Base-by-base conservation (phyloP, 768 basidiomycete species). In the Trametes coccinea region DNA sequence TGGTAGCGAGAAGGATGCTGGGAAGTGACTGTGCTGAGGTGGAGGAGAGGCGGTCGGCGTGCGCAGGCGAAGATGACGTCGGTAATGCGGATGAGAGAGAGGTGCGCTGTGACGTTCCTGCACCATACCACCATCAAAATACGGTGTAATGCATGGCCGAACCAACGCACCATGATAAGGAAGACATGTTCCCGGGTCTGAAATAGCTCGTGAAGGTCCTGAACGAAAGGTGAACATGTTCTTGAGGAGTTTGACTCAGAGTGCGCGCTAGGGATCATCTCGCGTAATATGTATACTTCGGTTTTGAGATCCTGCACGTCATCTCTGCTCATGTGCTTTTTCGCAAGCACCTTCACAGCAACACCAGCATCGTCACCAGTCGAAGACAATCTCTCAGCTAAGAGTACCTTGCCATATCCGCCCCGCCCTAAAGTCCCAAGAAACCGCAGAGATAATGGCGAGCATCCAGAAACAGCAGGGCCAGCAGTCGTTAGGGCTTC, bases 361-460 rank as follows among this genome's bases (percentile, higher is more conserved):
- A 61, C 49, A 11, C 27, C 17, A 2, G 33, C 13, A n/a, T 27
- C 4, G 29, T 4, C n/a, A 16, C 29, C 30, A 14, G 48, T 2
- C 8, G 13, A 1, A 7, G 47, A 6, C 8, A 31, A 9, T 14
- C 4, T 9, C 14, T 62, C 59, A 2, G 65, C 65, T 2, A 66
- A 46, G 4, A 66, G 56, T 5, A 66, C 65, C 33, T 66, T 66
- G 54, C 65, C 65, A 37, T 62, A 62, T 16, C 53, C 65, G 16
- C 65, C 65, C 9, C 61, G 58, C 10, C 65, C 65, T 2, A 66
- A 39, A 1, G 65, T 66, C 1, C 65, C 65, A 1, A 56, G 44
- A 14, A 66, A 54, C 7, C 9, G 10, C 30, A 63, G 41, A 30
- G 50, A 46, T 8, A 61, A 62, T 2, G 60, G 9, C 5, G 43